phyloP scores from a whole-genome alignment of 257 asterid genomes.

The Hygrophila difformis region DNA sequence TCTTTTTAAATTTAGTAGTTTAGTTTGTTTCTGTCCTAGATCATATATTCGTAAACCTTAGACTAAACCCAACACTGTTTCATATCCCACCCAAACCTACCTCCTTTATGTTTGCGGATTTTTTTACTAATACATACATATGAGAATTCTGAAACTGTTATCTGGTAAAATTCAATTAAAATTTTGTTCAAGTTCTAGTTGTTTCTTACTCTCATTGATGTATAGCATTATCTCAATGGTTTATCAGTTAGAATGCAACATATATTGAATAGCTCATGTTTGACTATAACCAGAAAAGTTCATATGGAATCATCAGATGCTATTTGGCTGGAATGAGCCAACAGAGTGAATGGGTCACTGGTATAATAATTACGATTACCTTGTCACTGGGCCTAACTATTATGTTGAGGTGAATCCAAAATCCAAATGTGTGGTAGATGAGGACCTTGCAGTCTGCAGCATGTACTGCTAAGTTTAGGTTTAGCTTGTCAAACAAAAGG shows the following conservation, averaged over 20 bases:
- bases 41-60: too few relatives aligned
- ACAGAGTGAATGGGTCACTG: background rate
- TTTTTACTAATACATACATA: background rate
- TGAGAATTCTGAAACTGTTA: background rate
- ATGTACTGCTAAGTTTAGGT: too few relatives aligned
- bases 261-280: background rate
- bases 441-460: too few relatives aligned
- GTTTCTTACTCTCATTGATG: background rate
- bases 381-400: background rate
- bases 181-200: background rate
- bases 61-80: too few relatives aligned
- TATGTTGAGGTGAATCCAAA: too few relatives aligned
- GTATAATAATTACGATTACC: background rate
- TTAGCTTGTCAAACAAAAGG: too few relatives aligned
- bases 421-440: too few relatives aligned
- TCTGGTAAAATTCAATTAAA: too few relatives aligned
- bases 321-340: background rate
- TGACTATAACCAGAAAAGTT: background rate
- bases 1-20: background rate
- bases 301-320: background rate
- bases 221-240: background rate
- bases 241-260: background rate
- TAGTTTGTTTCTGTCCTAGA: background rate
- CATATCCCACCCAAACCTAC: too few relatives aligned
- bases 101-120: background rate